Percentiles rank a stretch among this genome's conserved stretches.
Evolutionary conservation across 148 eudicot genomes (phyloP).

Genomic region (Rhododendron simsii): DNA sequence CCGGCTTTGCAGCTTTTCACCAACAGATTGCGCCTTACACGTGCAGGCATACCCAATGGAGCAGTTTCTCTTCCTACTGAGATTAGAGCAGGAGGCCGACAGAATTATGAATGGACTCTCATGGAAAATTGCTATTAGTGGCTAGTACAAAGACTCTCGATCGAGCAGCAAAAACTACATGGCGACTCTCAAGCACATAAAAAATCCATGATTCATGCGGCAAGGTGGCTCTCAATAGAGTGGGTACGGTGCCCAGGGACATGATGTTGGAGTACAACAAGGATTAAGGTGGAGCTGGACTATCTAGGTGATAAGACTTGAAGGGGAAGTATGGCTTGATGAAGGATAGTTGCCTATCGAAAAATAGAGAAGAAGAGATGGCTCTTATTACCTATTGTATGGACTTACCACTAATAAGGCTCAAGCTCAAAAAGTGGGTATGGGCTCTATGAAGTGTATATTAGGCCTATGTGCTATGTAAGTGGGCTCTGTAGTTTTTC

Average conservation of each 20-base stretch:
- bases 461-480: neutral
- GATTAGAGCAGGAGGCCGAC: neutral
- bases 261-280: neutral
- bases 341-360: neutral
- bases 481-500: neutral
- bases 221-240: neutral
- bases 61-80: neutral
- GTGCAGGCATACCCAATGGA: too few species aligned
- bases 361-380: neutral
- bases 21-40: too few species aligned
- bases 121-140: neutral
- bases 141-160: neutral
- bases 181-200: neutral
- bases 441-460: neutral
- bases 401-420: neutral
- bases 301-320: neutral
- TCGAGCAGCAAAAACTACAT: neutral
- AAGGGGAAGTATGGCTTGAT: neutral
- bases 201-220: neutral
- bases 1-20: too few species aligned
- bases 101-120: neutral
- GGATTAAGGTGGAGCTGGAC: neutral
- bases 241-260: neutral
- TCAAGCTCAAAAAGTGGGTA: neutral
- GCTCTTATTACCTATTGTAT: neutral